Percentiles rank a stretch among this genome's conserved stretches.
phyloP scores from a whole-genome alignment of 345 rosid species.

The Acer saccharum region DNA sequence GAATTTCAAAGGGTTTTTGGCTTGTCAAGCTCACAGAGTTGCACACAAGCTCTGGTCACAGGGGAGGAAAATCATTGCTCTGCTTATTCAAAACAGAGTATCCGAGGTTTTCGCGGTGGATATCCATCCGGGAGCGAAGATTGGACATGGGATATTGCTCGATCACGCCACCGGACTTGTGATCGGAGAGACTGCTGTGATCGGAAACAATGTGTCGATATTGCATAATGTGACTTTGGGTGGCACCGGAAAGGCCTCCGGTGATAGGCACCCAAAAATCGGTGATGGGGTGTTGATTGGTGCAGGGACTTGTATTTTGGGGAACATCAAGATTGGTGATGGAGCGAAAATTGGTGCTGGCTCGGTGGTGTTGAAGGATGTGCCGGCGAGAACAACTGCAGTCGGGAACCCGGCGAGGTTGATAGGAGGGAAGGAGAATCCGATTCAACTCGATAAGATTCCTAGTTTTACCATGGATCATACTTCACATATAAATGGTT shows the following conservation, averaged over 20 bases:
- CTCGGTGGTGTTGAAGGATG: conserved; percentile 81
- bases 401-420: conserved; percentile 93
- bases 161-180: conserved; percentile 89
- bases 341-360: conserved; percentile 97
- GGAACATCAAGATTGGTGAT: conserved; percentile 81
- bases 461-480: conserved; percentile 97
- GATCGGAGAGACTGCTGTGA: conserved; percentile 90
- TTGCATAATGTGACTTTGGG: conserved; percentile 90
- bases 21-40: conserved; percentile 78
- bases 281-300: conserved; percentile 95
- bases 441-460: conserved; percentile 64
- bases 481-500: conserved; percentile 70
- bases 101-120: conserved; percentile 81
- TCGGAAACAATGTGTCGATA: conserved; percentile 86
- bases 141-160: conserved; percentile 72
- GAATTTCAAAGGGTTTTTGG: conserved; percentile 78
- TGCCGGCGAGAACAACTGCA: conserved; percentile 80
- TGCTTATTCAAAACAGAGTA: conserved; percentile 76
- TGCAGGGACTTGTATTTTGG: conserved; percentile 91
- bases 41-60: conserved; percentile 80
- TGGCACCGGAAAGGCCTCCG: conserved; percentile 82
- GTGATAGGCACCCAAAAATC: conserved; percentile 95
- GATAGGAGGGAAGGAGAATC: conserved; percentile 91
- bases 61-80: conserved; percentile 56
- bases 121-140: conserved; percentile 90